Conservation (phyloP, 2,329 filamentous ascomycete species). For the Xylariaceae sp. region DNA sequence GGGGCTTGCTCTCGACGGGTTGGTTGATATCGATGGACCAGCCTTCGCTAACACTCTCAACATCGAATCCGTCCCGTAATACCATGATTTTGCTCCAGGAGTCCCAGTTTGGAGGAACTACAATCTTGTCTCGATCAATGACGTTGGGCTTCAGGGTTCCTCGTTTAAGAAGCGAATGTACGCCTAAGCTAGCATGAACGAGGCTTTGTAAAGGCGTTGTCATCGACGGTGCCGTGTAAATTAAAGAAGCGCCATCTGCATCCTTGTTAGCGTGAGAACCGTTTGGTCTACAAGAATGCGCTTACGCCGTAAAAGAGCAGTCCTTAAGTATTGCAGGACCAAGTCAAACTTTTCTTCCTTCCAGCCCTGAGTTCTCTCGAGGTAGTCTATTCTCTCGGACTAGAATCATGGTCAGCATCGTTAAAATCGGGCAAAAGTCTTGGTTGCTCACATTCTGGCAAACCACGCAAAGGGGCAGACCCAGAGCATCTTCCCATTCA, state of each 20-base stretch:
- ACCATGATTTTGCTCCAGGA: constrained; percentile 97
- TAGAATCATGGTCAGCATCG: constrained; percentile 33
- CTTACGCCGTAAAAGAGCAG: constrained; percentile 79
- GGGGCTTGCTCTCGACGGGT: constrained; percentile 33
- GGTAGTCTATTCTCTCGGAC: constrained; percentile 81
- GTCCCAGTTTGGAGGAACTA: constrained; percentile 96
- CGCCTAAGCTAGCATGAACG: constrained; percentile 78
- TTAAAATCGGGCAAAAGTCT: constrained; percentile 9
- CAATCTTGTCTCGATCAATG: constrained; percentile 88
- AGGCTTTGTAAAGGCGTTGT: constrained; percentile 72
- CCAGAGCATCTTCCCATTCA: constrained; percentile 88
- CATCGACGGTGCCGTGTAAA: constrained; percentile 75
- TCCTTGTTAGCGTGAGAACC: neutral
- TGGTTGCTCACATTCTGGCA: constrained; percentile 73
- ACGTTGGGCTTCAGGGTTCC: constrained; percentile 82
- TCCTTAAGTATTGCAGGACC: constrained; percentile 86
- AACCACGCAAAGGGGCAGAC: constrained; percentile 85
- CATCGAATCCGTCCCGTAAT: constrained; percentile 83
- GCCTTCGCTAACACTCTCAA: constrained; percentile 75
- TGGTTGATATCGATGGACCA: constrained; percentile 82
- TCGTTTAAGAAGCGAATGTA: constrained; percentile 75
- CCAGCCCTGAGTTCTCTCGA: constrained; percentile 89
- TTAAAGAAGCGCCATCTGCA: constrained; percentile 73
- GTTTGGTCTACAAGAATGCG: neutral
- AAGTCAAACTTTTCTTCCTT: constrained; percentile 96